Evolutionary conservation across 345 rosid species (phyloP).

Genomic region (Eucalyptus pauciflora): DNA sequence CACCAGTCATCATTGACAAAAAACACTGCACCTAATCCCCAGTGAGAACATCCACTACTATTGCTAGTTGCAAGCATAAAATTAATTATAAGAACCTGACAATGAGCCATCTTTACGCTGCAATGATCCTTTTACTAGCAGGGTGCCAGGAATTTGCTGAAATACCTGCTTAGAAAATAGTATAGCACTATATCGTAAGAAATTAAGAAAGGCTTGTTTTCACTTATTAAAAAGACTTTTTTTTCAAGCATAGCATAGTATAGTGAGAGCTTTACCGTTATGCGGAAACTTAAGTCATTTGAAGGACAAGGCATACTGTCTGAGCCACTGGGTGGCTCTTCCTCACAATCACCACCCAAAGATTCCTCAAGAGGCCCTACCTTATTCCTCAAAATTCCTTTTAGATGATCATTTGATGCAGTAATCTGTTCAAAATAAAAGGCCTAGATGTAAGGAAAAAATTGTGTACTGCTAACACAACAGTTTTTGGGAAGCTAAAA

Average conservation of each 20-base stretch:
- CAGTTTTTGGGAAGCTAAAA: background rate
- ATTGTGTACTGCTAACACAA: background rate
- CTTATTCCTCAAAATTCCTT: slow-evolving; percentile 28
- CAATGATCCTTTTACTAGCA: slow-evolving; percentile 71
- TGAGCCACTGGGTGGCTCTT: slow-evolving; percentile 1
- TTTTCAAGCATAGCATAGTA: background rate
- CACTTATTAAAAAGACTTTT: background rate
- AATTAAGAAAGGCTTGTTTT: background rate
- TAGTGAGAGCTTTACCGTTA: slow-evolving; percentile 34
- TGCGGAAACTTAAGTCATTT: slow-evolving; percentile 27
- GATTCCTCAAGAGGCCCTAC: slow-evolving; percentile 4
- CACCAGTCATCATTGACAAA: background rate
- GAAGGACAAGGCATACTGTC: slow-evolving; percentile 7
- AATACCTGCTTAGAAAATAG: slow-evolving; percentile 29
- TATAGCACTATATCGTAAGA: background rate
- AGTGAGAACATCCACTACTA: background rate
- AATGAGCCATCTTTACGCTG: slow-evolving; percentile 33
- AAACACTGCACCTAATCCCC: background rate
- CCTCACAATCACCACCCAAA: background rate
- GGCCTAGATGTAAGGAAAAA: background rate
- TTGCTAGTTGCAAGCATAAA: background rate
- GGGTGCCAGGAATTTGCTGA: slow-evolving; percentile 76
- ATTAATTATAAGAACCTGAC: slow-evolving; percentile 31
- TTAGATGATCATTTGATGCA: slow-evolving; percentile 38
- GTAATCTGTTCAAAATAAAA: slow-evolving; percentile 27